Evolutionary conservation across 768 basidiomycete genomes (phyloP).

Genomic region (Amanita fuliginea): DNA sequence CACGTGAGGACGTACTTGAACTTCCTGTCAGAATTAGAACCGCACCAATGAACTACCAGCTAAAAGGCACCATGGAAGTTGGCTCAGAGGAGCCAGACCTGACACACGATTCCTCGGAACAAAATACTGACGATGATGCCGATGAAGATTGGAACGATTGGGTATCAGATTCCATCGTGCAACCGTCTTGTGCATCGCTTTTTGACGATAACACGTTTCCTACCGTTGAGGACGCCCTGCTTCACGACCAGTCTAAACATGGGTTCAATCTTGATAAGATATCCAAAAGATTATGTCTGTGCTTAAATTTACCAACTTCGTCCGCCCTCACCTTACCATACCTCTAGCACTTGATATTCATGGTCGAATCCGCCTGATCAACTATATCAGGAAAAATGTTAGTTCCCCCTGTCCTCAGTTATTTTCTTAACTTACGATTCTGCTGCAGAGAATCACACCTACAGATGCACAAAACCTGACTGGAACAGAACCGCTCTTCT

Average conservation of each 20-base stretch:
- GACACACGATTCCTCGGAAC: constrained; percentile 16
- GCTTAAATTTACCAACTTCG: background rate
- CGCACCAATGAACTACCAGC: constrained; percentile 1
- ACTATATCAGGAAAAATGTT: constrained; percentile 76
- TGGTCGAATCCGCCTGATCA: constrained; percentile 72
- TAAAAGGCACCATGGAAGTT: background rate
- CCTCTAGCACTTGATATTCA: constrained; percentile 64
- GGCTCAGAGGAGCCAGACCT: background rate
- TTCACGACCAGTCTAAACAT: constrained; percentile 48
- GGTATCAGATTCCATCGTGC: constrained; percentile 54
- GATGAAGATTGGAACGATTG: constrained; percentile 75
- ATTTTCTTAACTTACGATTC: constrained; percentile 3
- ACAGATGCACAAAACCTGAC: constrained; percentile 33
- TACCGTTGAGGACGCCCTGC: constrained; percentile 46
- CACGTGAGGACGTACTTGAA: background rate
- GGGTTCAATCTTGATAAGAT: constrained; percentile 50
- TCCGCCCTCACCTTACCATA: background rate
- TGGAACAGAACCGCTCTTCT: constrained; percentile 52
- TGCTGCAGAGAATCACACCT: constrained; percentile 41
- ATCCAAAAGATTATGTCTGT: constrained; percentile 46
- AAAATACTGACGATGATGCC: constrained; percentile 25
- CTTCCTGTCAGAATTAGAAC: background rate
- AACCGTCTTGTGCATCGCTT: constrained; percentile 53
- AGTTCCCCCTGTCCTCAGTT: background rate
- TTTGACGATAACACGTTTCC: constrained; percentile 60